Conservation (phyloP, 495 filamentous ascomycete genomes). For the Cryomyces minteri region DNA sequence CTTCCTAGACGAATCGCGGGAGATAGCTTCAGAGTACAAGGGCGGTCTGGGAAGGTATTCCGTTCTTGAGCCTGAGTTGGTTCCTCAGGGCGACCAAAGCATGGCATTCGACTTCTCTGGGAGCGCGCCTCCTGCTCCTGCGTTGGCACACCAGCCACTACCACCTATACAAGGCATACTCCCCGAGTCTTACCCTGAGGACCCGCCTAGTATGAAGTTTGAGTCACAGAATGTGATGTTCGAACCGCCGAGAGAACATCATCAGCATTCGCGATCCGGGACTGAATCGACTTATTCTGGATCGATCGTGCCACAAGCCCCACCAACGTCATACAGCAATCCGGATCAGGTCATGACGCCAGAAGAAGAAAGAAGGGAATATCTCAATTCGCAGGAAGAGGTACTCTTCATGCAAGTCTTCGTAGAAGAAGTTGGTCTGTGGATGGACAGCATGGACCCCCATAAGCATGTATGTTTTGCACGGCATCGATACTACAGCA, state of each 20-base stretch:
- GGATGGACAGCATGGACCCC: constrained; percentile 87
- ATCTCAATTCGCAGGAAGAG: constrained; percentile 55
- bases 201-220: constrained; percentile 10
- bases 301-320: constrained; percentile 3
- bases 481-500: background rate
- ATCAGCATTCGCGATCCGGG: constrained; percentile 10
- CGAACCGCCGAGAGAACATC: constrained; percentile 1
- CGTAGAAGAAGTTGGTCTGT: constrained; percentile 74
- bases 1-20: constrained; percentile 78
- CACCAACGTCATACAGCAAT: constrained; percentile 19
- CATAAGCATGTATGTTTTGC: constrained; percentile 50
- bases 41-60: constrained; percentile 66
- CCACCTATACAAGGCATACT: constrained; percentile 24
- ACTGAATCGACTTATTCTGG: constrained; percentile 19
- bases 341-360: constrained; percentile 20
- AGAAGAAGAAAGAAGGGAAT: constrained; percentile 18
- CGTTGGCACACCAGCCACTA: constrained; percentile 22
- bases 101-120: constrained; percentile 22
- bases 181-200: constrained; percentile 17
- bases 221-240: constrained; percentile 5
- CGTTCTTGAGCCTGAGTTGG: constrained; percentile 22
- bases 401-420: constrained; percentile 78
- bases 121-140: constrained; percentile 16
- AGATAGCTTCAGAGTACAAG: constrained; percentile 82
- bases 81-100: constrained; percentile 17